phyloP scores from a whole-genome alignment of 2,329 filamentous ascomycete species.

The Venturia aucupariae region DNA sequence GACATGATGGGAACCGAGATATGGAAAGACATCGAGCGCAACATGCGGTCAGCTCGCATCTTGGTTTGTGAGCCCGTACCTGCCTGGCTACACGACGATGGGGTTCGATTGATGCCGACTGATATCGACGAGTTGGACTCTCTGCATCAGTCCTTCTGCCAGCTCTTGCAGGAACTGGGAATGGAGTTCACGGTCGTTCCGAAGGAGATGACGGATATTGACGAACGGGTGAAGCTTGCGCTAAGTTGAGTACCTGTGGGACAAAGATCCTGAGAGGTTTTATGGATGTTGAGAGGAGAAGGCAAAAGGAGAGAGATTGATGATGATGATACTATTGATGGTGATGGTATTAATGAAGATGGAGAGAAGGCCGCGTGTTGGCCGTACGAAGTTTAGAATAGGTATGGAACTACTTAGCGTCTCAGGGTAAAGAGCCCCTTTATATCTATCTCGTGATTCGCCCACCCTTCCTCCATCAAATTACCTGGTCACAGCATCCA shows the following conservation, averaged over 20 bases:
- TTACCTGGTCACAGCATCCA: no score
- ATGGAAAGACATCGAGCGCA: neutral
- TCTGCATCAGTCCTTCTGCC: neutral
- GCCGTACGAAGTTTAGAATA: no score
- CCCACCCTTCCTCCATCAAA: no score
- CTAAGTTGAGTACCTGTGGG: neutral
- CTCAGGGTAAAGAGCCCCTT: no score
- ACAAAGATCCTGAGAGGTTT: neutral
- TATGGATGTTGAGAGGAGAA: neutral
- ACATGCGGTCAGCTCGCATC: neutral
- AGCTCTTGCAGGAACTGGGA: neutral
- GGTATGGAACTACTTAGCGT: no score
- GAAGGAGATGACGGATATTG: neutral
- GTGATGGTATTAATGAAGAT: neutral
- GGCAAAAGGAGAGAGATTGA: neutral
- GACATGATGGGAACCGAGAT: neutral
- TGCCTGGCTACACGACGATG: neutral
- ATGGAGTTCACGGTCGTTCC: neutral
- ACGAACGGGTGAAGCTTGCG: neutral
- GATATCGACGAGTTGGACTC: neutral
- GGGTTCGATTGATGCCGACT: neutral
- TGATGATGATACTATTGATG: neutral
- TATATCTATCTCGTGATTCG: no score
- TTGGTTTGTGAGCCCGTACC: neutral
- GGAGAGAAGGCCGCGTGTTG: neutral